Evolutionary conservation across 768 basidiomycete genomes (phyloP).

Genomic region (Psilocybe cyanescens): DNA sequence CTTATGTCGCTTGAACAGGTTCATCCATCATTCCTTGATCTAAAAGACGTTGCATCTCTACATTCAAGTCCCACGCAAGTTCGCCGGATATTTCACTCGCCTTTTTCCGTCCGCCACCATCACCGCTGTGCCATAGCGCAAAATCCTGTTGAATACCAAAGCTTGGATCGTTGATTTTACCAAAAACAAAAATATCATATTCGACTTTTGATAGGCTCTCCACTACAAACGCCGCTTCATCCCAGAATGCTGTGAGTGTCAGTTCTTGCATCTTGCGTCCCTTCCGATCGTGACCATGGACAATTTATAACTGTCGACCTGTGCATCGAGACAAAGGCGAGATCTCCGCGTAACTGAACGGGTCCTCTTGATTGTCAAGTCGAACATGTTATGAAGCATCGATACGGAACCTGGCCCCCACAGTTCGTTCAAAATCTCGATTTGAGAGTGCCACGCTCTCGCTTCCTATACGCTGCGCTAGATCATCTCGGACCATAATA

Average conservation of each 20-base stretch:
- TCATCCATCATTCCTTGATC: background rate
- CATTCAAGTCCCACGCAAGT: background rate
- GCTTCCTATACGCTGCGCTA: no score
- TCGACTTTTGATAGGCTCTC: background rate
- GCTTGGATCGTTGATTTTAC: background rate
- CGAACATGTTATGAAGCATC: no score
- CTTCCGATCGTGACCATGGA: background rate
- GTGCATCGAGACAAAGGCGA: background rate
- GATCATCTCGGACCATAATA: no score
- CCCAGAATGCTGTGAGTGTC: background rate
- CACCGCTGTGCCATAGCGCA: background rate
- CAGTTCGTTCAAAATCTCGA: no score
- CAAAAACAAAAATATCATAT: background rate
- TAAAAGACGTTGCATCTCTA: background rate
- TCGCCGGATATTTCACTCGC: background rate
- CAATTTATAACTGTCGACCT: no score
- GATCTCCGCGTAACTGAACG: no score
- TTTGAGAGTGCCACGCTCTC: no score
- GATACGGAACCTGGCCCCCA: no score
- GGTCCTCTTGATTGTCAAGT: no score
- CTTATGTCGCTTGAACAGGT: background rate
- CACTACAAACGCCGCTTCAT: background rate
- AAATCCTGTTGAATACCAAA: background rate
- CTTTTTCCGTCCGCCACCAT: background rate
- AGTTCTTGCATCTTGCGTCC: background rate